A percentile compares a stretch with the other conserved stretches of the same genome.
These are phyloP conservation scores for Melastoma malabathricum DNA, from an alignment of 345 rosid species.

Conservation along the genomic window DNA sequence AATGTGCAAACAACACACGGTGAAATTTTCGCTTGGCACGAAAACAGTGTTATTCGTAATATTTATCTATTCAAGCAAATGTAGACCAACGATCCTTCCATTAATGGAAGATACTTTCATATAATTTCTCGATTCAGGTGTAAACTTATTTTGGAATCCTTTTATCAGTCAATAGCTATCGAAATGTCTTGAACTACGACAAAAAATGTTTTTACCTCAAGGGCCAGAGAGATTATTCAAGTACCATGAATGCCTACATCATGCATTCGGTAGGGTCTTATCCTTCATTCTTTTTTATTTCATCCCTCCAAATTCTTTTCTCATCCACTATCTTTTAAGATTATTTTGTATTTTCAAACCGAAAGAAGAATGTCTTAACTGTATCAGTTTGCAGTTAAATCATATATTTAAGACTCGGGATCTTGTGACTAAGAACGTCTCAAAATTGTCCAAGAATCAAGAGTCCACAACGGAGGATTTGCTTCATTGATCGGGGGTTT, in stretches of 20 bases:
- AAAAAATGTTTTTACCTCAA: constrained; percentile 73
- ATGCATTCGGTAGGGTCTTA: constrained; percentile 69
- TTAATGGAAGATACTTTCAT: too few species aligned
- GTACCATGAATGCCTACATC: constrained; percentile 61
- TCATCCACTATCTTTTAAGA: too few species aligned
- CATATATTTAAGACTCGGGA: constrained; percentile 67
- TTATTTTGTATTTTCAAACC: too few species aligned
- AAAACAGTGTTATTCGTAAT: too few species aligned
- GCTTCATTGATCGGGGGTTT: constrained; percentile 70
- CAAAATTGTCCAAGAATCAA: constrained; percentile 49
- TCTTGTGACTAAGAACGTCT: constrained; percentile 62
- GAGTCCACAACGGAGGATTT: constrained; percentile 24
- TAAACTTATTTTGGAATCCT: too few species aligned
- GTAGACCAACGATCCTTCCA: too few species aligned
- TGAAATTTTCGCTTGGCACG: too few species aligned
- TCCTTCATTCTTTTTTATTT: neutral
- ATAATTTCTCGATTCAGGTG: too few species aligned
- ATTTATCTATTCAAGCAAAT: too few species aligned
- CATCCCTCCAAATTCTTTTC: neutral
- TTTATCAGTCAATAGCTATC: constrained; percentile 52
- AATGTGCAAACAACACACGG: too few species aligned
- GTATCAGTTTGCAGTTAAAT: constrained; percentile 47
- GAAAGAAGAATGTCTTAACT: neutral
- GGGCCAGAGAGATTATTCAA: constrained; percentile 69
- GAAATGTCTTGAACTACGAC: constrained; percentile 70